Evolutionary conservation across 2,329 filamentous ascomycete genomes (phyloP).

Genomic region (Tolypocladium nubicola): DNA sequence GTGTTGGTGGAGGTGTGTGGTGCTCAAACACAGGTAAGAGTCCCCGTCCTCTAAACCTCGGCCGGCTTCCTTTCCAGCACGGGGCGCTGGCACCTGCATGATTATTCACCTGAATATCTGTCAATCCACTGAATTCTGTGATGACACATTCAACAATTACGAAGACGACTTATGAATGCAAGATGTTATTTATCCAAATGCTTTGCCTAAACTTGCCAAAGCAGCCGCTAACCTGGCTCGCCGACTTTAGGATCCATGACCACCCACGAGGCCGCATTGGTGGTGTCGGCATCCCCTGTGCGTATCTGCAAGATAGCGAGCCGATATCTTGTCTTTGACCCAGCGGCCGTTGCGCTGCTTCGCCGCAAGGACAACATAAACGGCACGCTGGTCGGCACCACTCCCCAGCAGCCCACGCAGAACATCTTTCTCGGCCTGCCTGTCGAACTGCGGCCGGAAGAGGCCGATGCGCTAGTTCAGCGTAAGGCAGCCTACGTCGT

Average conservation of each 20-base stretch:
- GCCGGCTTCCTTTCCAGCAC: not conserved
- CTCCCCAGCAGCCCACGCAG: slow-evolving; percentile 88
- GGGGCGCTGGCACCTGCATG: slow-evolving; percentile 19
- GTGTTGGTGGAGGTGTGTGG: not conserved
- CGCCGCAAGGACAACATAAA: slow-evolving; percentile 75
- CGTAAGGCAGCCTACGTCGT: slow-evolving; percentile 68
- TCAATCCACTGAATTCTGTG: slow-evolving; percentile 47
- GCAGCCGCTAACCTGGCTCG: not conserved
- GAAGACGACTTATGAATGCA: slow-evolving; percentile 32
- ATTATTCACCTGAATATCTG: slow-evolving; percentile 45
- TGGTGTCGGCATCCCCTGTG: slow-evolving; percentile 33
- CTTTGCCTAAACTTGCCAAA: not conserved
- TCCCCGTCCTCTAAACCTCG: not conserved
- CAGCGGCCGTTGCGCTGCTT: slow-evolving; percentile 66
- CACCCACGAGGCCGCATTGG: not conserved
- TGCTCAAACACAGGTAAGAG: not conserved
- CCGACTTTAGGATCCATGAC: not conserved
- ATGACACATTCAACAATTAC: slow-evolving; percentile 32
- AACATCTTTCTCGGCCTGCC: slow-evolving; percentile 88
- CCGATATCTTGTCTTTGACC: slow-evolving; percentile 83
- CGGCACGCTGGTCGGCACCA: slow-evolving; percentile 74
- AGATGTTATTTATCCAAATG: not conserved
- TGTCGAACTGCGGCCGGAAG: slow-evolving; percentile 82
- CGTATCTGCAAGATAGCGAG: slow-evolving; percentile 72
- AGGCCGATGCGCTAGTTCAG: slow-evolving; percentile 71